Conservation (phyloP, 2,329 filamentous ascomycete species). For the Anthostomella pinea region DNA sequence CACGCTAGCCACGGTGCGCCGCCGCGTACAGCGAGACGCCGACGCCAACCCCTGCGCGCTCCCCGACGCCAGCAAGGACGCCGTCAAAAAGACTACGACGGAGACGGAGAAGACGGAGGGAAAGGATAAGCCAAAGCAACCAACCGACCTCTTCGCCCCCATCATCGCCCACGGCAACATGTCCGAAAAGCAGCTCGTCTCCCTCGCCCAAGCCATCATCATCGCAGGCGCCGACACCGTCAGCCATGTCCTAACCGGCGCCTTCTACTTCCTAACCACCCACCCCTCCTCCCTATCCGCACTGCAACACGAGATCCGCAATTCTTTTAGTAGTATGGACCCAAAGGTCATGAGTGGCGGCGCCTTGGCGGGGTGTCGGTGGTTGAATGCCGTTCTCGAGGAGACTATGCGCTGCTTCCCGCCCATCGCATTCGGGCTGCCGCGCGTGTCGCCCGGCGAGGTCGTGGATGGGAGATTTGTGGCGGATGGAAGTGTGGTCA, state of each 20-base stretch:
- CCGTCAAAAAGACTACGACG: constrained; percentile 5
- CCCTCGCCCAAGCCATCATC: constrained; percentile 25
- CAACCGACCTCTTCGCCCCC: constrained; percentile 20
- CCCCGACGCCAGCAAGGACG: constrained; percentile 11
- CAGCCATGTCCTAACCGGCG: constrained; percentile 35
- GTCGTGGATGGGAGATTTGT: constrained; percentile 24
- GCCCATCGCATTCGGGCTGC: constrained; percentile 25
- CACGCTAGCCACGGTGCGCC: constrained; percentile 18
- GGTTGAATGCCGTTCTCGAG: constrained; percentile 26
- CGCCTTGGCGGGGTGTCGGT: constrained; percentile 16
- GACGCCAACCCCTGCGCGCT: constrained; percentile 7
- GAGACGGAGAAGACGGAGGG: no score
- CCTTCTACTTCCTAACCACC: constrained; percentile 36
- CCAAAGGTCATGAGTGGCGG: constrained; percentile 19
- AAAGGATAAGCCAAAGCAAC: no score
- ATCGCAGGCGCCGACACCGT: constrained; percentile 43
- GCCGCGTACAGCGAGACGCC: constrained; percentile 17
- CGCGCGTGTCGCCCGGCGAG: constrained; percentile 24
- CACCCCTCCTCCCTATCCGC: constrained; percentile 32
- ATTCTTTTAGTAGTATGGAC: constrained; percentile 30
- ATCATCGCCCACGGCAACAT: constrained; percentile 14
- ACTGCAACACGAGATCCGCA: constrained; percentile 36
- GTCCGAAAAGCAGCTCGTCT: constrained; percentile 20
- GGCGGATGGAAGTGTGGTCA: constrained; percentile 21
- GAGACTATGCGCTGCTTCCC: constrained; percentile 24